Conservation (phyloP, 2,329 filamentous ascomycete species). For the Tetracladium maxilliforme region DNA sequence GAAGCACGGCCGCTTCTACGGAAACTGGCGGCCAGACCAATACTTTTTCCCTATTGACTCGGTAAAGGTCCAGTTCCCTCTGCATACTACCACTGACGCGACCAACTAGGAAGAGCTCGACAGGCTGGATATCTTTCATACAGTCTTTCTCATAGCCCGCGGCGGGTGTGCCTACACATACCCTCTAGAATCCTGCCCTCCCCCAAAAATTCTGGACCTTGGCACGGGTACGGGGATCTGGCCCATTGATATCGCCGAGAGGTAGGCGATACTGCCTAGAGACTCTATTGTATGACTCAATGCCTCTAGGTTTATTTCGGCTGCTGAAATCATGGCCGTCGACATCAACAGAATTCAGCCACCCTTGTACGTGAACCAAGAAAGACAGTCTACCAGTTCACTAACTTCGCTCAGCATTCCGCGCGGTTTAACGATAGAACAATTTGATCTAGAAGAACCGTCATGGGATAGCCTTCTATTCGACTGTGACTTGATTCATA, state of each 20-base stretch:
- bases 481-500: constrained; percentile 65
- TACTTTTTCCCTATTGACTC: too few relatives aligned
- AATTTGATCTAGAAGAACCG: too few relatives aligned
- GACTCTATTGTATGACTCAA: constrained; percentile 2
- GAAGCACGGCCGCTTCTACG: too few relatives aligned
- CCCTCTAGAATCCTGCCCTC: constrained; percentile 4
- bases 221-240: constrained; percentile 87
- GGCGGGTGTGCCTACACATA: constrained; percentile 12
- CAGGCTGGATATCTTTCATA: constrained; percentile 70
- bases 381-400: too few relatives aligned
- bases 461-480: constrained; percentile 29
- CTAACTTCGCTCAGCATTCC: too few relatives aligned
- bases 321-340: constrained; percentile 43
- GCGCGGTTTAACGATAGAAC: too few relatives aligned
- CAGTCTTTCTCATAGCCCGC: constrained; percentile 54
- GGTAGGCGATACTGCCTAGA: constrained; percentile 28
- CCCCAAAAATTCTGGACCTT: constrained; percentile 44
- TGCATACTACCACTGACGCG: too few relatives aligned
- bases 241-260: constrained; percentile 76
- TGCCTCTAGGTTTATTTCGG: constrained; percentile 29
- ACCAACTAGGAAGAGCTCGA: constrained; percentile 65
- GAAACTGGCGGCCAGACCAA: too few relatives aligned
- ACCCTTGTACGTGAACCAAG: constrained; percentile 24
- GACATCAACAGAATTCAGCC: constrained; percentile 50
- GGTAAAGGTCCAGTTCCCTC: too few relatives aligned